A percentile compares a stretch with the other conserved stretches of the same genome.
Conservation (phyloP, 106 monocot species). For the Allium cepa region DNA sequence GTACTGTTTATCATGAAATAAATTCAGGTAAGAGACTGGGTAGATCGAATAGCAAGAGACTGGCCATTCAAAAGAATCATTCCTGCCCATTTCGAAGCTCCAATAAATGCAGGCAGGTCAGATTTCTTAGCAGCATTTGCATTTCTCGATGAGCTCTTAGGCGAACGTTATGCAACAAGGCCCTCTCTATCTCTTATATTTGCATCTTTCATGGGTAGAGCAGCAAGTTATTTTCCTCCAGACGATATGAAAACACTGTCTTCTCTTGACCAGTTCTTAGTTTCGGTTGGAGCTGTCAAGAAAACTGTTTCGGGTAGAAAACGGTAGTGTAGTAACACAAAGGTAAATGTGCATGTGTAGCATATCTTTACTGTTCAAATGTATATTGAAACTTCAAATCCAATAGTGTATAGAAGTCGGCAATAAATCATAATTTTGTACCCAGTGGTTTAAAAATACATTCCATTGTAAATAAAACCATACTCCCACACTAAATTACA, state of each 20-base stretch:
- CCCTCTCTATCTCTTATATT: conserved; percentile 65
- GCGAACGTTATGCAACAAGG: conserved; percentile 20
- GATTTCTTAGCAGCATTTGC: conserved; percentile 77
- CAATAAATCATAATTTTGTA: background rate
- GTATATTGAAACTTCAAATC: background rate
- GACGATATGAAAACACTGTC: conserved; percentile 98
- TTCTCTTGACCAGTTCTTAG: conserved; percentile 83
- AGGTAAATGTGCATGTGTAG: conserved; percentile 1
- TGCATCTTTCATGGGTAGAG: conserved; percentile 72
- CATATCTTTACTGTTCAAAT: background rate
- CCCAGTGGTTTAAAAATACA: background rate
- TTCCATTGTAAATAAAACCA: background rate
- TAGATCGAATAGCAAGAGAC: conserved; percentile 66
- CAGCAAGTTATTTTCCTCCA: conserved; percentile 86
- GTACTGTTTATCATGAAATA: too few species aligned
- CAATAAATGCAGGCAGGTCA: conserved; percentile 65
- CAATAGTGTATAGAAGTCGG: background rate
- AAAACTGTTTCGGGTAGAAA: conserved; percentile 86
- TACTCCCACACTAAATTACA: background rate
- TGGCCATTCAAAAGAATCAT: conserved; percentile 93
- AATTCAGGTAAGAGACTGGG: conserved; percentile 84
- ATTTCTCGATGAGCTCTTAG: conserved; percentile 81
- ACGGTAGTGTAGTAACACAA: background rate
- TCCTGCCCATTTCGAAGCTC: conserved; percentile 90
- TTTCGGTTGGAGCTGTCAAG: conserved; percentile 90